phyloP scores from a whole-genome alignment of 495 filamentous ascomycete genomes.

The Hypoxylon intermedium region DNA sequence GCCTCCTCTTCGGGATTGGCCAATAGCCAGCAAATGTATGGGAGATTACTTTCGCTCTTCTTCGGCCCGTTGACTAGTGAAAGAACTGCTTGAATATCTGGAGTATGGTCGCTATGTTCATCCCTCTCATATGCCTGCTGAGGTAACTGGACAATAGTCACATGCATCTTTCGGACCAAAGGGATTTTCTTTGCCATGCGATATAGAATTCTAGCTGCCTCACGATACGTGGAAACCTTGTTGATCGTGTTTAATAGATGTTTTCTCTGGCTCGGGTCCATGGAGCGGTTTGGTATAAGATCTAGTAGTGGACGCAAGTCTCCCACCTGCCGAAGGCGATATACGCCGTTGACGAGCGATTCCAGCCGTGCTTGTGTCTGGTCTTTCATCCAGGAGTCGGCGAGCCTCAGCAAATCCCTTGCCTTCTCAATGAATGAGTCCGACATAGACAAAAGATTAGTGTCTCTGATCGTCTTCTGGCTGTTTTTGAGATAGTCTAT shows the following conservation, averaged over 20 bases:
- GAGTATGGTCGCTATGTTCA: background rate
- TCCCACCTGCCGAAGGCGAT: slow-evolving; percentile 14
- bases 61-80: slow-evolving; percentile 18
- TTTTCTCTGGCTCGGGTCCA: slow-evolving; percentile 14
- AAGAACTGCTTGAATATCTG: slow-evolving; percentile 25
- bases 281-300: slow-evolving; percentile 1
- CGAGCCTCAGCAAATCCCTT: slow-evolving; percentile 15
- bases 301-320: slow-evolving; percentile 3
- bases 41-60: slow-evolving; percentile 5
- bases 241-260: slow-evolving; percentile 40
- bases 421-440: slow-evolving; percentile 6
- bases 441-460: background rate
- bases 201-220: slow-evolving; percentile 42
- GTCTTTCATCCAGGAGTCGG: slow-evolving; percentile 15
- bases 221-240: slow-evolving; percentile 49
- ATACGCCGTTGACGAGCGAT: slow-evolving; percentile 22
- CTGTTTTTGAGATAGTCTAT: slow-evolving; percentile 4
- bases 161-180: slow-evolving; percentile 34
- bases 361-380: slow-evolving; percentile 4
- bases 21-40: slow-evolving; percentile 11
- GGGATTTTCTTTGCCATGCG: slow-evolving; percentile 38
- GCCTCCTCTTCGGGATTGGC: background rate
- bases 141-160: slow-evolving; percentile 38
- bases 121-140: slow-evolving; percentile 32
- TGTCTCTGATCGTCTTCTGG: background rate